Evolutionary conservation across 2,329 filamentous ascomycete species (phyloP).

Genomic region (Xylaria sp.): DNA sequence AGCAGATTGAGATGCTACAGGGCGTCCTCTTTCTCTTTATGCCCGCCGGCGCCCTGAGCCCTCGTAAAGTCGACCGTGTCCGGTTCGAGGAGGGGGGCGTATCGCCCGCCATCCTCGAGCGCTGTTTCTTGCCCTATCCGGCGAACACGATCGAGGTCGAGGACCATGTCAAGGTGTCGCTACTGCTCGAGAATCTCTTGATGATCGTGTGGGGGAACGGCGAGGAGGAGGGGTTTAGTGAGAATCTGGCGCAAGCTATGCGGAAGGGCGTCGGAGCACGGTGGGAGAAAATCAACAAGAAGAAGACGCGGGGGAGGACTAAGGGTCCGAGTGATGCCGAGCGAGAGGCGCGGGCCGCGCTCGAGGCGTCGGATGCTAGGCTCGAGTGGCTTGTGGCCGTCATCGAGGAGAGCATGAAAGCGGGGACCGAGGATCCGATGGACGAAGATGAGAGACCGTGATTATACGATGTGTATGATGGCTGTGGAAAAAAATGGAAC

Average conservation of each 20-base stretch:
- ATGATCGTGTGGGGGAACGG: constrained; percentile 60
- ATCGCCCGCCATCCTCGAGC: constrained; percentile 59
- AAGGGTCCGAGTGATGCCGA: constrained; percentile 51
- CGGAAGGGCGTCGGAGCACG: constrained; percentile 62
- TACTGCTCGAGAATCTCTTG: constrained; percentile 74
- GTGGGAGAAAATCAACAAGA: constrained; percentile 59
- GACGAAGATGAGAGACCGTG: constrained; percentile 38
- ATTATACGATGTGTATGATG: constrained; percentile 39
- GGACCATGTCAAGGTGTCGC: constrained; percentile 78
- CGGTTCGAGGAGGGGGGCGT: constrained; percentile 54
- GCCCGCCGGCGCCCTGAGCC: constrained; percentile 56
- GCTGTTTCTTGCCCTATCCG: constrained; percentile 73
- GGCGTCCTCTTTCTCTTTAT: constrained; percentile 59
- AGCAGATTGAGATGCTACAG: constrained; percentile 59
- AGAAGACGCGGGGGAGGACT: constrained; percentile 46
- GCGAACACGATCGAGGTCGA: constrained; percentile 69
- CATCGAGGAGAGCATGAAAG: constrained; percentile 45
- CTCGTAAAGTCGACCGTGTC: constrained; percentile 54
- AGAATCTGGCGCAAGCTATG: constrained; percentile 54
- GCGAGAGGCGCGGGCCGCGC: constrained; percentile 55
- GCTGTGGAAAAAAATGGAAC: constrained; percentile 18
- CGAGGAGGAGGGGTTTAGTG: constrained; percentile 50
- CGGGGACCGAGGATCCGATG: constrained; percentile 31
- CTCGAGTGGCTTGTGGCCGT: constrained; percentile 55
- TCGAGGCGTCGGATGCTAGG: constrained; percentile 59